phyloP scores from a whole-genome alignment of 768 basidiomycete species.

The Mycena crocata region DNA sequence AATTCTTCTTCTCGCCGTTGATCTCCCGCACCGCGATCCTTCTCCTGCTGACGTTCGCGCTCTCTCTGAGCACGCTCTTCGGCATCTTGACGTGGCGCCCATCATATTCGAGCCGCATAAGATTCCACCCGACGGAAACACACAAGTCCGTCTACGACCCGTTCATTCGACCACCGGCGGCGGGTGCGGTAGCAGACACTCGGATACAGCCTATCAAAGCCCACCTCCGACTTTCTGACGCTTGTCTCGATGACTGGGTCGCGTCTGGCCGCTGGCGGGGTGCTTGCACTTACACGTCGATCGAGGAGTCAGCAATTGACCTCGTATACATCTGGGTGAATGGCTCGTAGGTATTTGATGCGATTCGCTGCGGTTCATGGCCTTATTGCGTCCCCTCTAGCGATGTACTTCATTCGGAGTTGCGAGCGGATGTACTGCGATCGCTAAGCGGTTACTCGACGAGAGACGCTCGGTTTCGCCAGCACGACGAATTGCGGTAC shows the following conservation, averaged over 20 bases:
- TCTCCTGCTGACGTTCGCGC: too few species aligned
- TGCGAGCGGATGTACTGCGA: background rate
- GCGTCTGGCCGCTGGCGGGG: constrained; percentile 19
- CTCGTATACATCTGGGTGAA: constrained; percentile 23
- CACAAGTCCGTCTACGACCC: constrained; percentile 16
- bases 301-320: constrained; percentile 18
- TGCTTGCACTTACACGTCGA: constrained; percentile 5
- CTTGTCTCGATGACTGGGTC: constrained; percentile 20
- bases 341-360: constrained; percentile 3
- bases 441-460: background rate
- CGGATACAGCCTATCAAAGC: constrained; percentile 4
- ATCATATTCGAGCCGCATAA: too few species aligned
- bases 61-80: too few species aligned
- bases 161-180: constrained; percentile 5
- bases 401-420: constrained; percentile 11
- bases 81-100: too few species aligned
- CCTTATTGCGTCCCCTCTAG: background rate
- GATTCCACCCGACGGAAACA: too few species aligned
- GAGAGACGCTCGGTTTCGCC: constrained; percentile 37
- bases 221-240: constrained; percentile 8
- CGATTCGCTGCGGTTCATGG: too few species aligned
- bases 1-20: too few species aligned
- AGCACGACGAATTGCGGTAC: constrained; percentile 51
- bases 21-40: too few species aligned
- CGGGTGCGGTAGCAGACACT: constrained; percentile 9